Evolutionary conservation across 352 stramenopile species (phyloP).

Genomic region (Globisporangium acanthophoron): DNA sequence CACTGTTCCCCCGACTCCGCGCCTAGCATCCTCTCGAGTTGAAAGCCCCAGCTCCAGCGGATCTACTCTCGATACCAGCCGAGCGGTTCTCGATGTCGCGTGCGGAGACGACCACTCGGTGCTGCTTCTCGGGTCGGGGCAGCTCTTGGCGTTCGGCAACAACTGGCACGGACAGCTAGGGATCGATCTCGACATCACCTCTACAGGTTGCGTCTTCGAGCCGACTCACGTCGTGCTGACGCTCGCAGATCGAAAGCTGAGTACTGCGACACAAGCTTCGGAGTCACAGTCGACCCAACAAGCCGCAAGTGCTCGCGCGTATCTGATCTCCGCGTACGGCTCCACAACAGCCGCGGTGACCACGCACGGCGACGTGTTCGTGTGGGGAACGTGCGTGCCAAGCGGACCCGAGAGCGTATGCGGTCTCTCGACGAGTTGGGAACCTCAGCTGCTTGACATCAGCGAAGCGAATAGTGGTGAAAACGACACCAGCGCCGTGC

Average conservation of each 20-base stretch:
- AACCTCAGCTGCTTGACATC: slow-evolving; percentile 20
- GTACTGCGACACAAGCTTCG: background rate
- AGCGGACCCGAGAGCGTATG: slow-evolving; percentile 27
- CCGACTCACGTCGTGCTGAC: background rate
- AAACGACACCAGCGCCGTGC: background rate
- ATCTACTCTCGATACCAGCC: background rate
- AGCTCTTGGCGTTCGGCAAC: slow-evolving; percentile 50
- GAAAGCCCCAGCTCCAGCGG: too few relatives aligned
- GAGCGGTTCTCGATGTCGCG: slow-evolving; percentile 33
- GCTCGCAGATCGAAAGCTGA: background rate
- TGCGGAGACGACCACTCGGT: slow-evolving; percentile 67
- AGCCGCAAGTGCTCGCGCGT: slow-evolving; percentile 5
- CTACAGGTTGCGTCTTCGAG: slow-evolving; percentile 5
- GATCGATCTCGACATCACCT: slow-evolving; percentile 21
- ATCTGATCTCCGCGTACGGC: slow-evolving; percentile 26
- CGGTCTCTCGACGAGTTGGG: slow-evolving; percentile 20
- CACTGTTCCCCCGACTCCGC: background rate
- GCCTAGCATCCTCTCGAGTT: background rate
- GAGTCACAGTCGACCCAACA: background rate
- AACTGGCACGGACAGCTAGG: slow-evolving; percentile 74
- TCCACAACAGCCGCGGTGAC: slow-evolving; percentile 22
- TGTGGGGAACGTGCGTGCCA: slow-evolving; percentile 32
- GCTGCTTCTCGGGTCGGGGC: slow-evolving; percentile 41
- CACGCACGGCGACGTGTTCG: slow-evolving; percentile 20
- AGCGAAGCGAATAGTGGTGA: background rate